Percentiles rank a stretch among this genome's conserved stretches.
These are phyloP conservation scores for Coprinellus aureogranulatus DNA, from an alignment of 768 basidiomycete species.

Conservation along the genomic window DNA sequence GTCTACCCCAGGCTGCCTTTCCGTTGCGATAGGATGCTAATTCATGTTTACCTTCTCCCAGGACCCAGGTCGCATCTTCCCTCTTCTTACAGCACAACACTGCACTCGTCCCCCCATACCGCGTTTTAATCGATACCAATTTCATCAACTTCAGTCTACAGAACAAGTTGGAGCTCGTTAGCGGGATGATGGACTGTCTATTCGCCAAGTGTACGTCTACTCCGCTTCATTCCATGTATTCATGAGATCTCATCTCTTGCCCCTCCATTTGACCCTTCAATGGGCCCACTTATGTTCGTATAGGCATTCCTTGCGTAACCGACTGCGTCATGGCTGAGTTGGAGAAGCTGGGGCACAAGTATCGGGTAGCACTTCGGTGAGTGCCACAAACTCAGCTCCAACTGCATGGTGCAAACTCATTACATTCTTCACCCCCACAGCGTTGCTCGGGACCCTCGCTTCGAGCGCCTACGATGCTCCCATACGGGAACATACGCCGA, in stretches of 20 bases:
- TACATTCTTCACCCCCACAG: constrained; percentile 48
- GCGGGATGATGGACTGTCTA: constrained; percentile 99
- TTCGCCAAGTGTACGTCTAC: constrained; percentile 83
- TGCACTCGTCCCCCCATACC: constrained; percentile 93
- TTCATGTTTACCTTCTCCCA: constrained; percentile 25
- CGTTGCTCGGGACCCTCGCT: constrained; percentile 94
- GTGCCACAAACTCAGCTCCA: too few species aligned
- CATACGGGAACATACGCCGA: constrained; percentile 98
- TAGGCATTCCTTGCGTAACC: constrained; percentile 98
- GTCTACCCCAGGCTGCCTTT: too few species aligned
- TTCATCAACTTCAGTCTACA: constrained; percentile 99
- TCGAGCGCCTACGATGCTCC: constrained; percentile 89
- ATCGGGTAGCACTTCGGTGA: constrained; percentile 89
- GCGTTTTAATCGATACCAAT: constrained; percentile 97
- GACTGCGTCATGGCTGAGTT: constrained; percentile 99
- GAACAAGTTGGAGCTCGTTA: constrained; percentile 93
- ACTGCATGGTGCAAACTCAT: too few species aligned
- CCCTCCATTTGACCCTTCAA: constrained; percentile 8
- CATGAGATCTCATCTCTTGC: not conserved
- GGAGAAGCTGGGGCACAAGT: constrained; percentile 95
- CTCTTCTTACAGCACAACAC: constrained; percentile 94
- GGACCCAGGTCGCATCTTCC: constrained; percentile 84
- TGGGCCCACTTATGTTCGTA: not conserved
- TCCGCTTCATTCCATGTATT: not conserved
- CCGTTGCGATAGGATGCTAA: too few species aligned